These are phyloP conservation scores for Solanum chaucha DNA, from an alignment of 257 asterid genomes.

Conservation along the genomic window DNA sequence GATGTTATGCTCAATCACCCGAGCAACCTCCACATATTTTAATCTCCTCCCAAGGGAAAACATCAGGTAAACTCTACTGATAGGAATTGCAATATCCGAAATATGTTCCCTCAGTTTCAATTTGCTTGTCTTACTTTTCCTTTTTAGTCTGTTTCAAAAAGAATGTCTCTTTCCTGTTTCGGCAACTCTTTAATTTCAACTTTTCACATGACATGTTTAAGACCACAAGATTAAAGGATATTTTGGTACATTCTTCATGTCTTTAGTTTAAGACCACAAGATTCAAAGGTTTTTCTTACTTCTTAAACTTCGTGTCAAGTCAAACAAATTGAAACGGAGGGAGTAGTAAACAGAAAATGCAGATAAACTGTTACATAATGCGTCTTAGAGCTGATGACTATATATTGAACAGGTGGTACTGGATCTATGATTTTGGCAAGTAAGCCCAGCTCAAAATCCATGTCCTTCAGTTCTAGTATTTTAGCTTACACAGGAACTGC, in stretches of 20 bases:
- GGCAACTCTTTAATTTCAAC: neutral
- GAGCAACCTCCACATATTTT: too few species aligned
- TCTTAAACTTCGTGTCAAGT: neutral
- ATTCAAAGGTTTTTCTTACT: too few species aligned
- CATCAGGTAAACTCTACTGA: conserved; percentile 33
- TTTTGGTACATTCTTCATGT: neutral
- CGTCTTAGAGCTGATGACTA: neutral
- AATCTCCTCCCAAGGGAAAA: too few species aligned
- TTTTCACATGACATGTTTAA: neutral
- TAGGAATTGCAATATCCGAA: neutral
- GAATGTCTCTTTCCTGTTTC: neutral
- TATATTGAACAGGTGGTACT: conserved; percentile 34
- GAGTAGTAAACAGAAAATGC: neutral
- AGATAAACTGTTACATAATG: neutral
- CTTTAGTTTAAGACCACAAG: neutral
- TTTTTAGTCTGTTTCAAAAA: neutral
- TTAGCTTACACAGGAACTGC: conserved; percentile 68
- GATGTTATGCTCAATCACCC: too few species aligned
- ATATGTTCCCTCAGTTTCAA: neutral
- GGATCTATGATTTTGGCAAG: conserved; percentile 37
- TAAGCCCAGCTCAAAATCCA: conserved; percentile 41
- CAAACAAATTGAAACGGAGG: neutral
- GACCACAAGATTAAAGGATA: neutral
- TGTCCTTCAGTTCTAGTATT: conserved; percentile 60
- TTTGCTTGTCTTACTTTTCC: neutral